Evolutionary conservation across 371 early-diverging fungal species (phyloP), one percentile per base, ranked within the genome.

Genomic region (Zancudomyces culisetae): DNA sequence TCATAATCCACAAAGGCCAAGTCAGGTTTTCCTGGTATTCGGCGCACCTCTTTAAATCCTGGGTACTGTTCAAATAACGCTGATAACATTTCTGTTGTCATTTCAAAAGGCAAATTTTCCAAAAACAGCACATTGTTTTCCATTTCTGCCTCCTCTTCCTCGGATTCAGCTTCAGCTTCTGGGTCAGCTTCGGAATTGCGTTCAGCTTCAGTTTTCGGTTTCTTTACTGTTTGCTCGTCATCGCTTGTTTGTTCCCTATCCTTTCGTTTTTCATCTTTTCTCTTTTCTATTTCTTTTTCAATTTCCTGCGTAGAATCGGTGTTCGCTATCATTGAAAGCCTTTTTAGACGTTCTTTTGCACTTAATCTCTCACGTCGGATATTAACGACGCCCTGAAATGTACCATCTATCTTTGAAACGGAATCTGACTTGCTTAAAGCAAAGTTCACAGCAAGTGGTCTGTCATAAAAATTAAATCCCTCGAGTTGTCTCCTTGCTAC

Each of bases 1-100:
- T 83, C 84, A 62, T 88, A 96, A 63, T 96, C 96, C 23, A 92
- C 90, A 74, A 94, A 96, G 0, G 91, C 94, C 64, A 93, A 83
- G 4, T 78, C 83, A 51, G 73, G 67, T 58, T 81, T 82, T 43
- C 83, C 83, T 12, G 93, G 86, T 18, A 92, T 79, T 60, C 79
- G 72, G 60, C 96, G 85, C 18, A 91, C 83, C 63, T 90, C 93
- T 58, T 72, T 81, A 74, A 90, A 93, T 3, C 96, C 96, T 39
- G 78, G 62, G 27, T 74, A 80, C 64, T 75, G 72, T 58, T 77
- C 74, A 65, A 87, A 87, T 27, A 85, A 68, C 1, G 76, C 74
- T 8, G 70, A 61, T 42, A 87, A 65, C 52, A 72, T 70, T 4
- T 72, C 68, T 22, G 73, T 77, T 19, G 79, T 71, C n/a, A 76